Percentiles rank a stretch among this genome's conserved stretches.
These are phyloP conservation scores for Pichia gijzeniarum DNA, from an alignment of 805 yeast genomes.

Conservation along the genomic window DNA sequence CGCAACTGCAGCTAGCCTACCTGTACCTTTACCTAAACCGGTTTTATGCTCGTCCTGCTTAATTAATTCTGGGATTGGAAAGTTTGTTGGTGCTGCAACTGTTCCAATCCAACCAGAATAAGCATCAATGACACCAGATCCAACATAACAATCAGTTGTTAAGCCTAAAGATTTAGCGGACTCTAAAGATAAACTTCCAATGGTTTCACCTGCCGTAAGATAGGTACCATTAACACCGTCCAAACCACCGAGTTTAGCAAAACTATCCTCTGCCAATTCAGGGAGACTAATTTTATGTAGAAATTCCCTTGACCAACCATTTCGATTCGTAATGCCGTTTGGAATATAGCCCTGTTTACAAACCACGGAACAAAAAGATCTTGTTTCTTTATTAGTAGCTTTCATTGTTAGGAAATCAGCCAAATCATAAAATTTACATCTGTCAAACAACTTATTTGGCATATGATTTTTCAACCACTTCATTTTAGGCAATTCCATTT, in stretches of 20 bases:
- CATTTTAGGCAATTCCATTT: constrained; percentile 96
- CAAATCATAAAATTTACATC: constrained; percentile 81
- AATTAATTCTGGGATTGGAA: constrained; percentile 43
- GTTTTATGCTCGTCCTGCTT: constrained; percentile 40
- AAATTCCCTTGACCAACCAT: constrained; percentile 89
- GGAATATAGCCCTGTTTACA: constrained; percentile 97
- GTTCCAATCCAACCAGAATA: constrained; percentile 99
- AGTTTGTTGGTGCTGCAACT: constrained; percentile 81
- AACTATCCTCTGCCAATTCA: constrained; percentile 73
- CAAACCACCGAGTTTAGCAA: constrained; percentile 76
- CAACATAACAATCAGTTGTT: constrained; percentile 73
- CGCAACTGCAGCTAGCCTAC: constrained; percentile 94
- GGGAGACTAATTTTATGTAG: constrained; percentile 60
- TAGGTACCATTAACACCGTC: constrained; percentile 66
- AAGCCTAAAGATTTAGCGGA: constrained; percentile 84
- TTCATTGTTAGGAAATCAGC: constrained; percentile 88
- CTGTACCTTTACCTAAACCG: constrained; percentile 58
- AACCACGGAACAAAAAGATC: constrained; percentile 85
- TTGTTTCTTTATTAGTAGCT: constrained; percentile 81
- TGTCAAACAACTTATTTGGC: constrained; percentile 49
- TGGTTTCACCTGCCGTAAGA: constrained; percentile 83
- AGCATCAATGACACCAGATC: constrained; percentile 95
- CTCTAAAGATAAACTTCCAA: constrained; percentile 59
- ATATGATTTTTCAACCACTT: constrained; percentile 90
- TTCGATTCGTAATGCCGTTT: constrained; percentile 81